A percentile compares a stretch with the other conserved stretches of the same genome.
These are phyloP conservation scores for Cryptosporidium parvum DNA, from an alignment of 169 alveolate genomes.

Conservation along the genomic window DNA sequence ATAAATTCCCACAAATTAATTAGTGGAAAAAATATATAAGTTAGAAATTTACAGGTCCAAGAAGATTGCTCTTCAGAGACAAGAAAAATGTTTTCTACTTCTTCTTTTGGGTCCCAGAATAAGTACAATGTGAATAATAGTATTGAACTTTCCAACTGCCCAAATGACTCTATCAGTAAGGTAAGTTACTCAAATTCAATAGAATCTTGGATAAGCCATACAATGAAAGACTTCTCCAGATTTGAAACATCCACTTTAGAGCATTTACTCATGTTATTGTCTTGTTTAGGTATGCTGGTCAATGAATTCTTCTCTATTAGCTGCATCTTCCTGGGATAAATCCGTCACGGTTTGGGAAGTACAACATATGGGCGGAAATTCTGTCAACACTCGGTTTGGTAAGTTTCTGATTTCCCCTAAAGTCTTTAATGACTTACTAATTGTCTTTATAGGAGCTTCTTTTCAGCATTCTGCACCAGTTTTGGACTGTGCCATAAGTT, in stretches of 20 bases:
- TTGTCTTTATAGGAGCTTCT: slow-evolving; percentile 19
- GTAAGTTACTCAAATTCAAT: slow-evolving; percentile 4
- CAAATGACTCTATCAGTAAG: slow-evolving; percentile 73
- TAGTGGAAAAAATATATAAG: background rate
- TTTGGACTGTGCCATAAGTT: slow-evolving; percentile 78
- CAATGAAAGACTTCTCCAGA: background rate
- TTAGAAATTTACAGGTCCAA: slow-evolving; percentile 1
- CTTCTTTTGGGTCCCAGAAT: slow-evolving; percentile 63
- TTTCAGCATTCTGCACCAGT: slow-evolving; percentile 82
- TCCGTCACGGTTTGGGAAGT: slow-evolving; percentile 77
- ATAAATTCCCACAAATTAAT: slow-evolving; percentile 1
- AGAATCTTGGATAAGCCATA: background rate
- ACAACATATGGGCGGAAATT: slow-evolving; percentile 76
- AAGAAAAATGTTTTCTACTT: slow-evolving; percentile 49
- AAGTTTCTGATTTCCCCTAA: background rate
- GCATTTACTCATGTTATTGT: background rate
- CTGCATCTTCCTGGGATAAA: slow-evolving; percentile 78
- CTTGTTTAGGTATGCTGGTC: slow-evolving; percentile 75
- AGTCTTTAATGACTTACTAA: background rate
- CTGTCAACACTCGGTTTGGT: slow-evolving; percentile 72
- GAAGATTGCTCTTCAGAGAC: slow-evolving; percentile 1
- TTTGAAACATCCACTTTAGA: background rate
- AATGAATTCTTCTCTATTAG: slow-evolving; percentile 69
- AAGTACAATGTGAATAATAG: slow-evolving; percentile 70
- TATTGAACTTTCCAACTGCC: slow-evolving; percentile 63